These are phyloP conservation scores for Theileria annulata DNA, from an alignment of 169 alveolate species.

Conservation along the genomic window DNA sequence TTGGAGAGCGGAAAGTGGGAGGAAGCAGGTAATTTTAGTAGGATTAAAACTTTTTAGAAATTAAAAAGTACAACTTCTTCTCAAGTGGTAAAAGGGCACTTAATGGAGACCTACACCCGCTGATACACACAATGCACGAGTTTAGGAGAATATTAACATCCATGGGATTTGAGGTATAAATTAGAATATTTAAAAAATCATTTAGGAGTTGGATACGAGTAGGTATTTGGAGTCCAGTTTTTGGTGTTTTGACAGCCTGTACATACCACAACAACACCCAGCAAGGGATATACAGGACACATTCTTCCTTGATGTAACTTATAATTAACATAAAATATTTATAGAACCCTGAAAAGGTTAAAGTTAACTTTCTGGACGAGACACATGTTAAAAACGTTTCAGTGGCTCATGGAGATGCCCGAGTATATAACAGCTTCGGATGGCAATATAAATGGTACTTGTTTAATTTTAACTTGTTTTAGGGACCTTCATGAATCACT, in stretches of 20 bases:
- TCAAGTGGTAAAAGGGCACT: slow-evolving; percentile 83
- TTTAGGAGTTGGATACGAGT: slow-evolving; percentile 98
- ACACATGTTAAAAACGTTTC: slow-evolving; percentile 90
- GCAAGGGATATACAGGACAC: slow-evolving; percentile 99
- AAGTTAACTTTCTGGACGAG: slow-evolving; percentile 57
- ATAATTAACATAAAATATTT: background rate
- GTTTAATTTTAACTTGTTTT: slow-evolving; percentile 77
- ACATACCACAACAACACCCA: slow-evolving; percentile 99
- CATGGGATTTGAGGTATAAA: slow-evolving; percentile 82
- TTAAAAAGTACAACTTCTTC: slow-evolving; percentile 85
- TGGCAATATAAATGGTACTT: slow-evolving; percentile 96
- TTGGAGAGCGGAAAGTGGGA: slow-evolving; percentile 80
- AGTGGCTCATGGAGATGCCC: slow-evolving; percentile 88
- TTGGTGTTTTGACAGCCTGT: slow-evolving; percentile 99
- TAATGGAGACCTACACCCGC: slow-evolving; percentile 90
- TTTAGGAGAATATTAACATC: slow-evolving; percentile 74
- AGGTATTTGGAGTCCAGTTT: slow-evolving; percentile 97
- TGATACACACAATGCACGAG: slow-evolving; percentile 45
- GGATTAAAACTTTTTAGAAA: slow-evolving; percentile 31
- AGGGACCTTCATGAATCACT: slow-evolving; percentile 86
- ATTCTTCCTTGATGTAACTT: slow-evolving; percentile 87
- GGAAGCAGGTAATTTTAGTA: slow-evolving; percentile 64
- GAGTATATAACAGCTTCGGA: slow-evolving; percentile 97
- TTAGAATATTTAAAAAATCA: slow-evolving; percentile 89
- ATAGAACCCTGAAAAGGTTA: slow-evolving; percentile 66